These are phyloP conservation scores for Paraconiothyrium sp. DNA, from an alignment of 2,329 filamentous ascomycete species.

Conservation along the genomic window DNA sequence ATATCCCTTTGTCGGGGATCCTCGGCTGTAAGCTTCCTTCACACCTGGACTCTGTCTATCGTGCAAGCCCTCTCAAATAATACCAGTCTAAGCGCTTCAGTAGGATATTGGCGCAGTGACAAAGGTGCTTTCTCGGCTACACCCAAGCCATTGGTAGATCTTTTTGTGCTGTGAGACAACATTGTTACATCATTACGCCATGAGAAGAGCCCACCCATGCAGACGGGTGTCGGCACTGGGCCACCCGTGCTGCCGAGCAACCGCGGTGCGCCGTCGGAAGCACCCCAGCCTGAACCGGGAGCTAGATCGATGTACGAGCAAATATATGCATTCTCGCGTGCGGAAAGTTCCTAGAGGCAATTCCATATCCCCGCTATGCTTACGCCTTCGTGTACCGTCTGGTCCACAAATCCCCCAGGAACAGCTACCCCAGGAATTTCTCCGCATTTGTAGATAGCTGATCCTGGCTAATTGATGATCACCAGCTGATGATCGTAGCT, in stretches of 20 bases:
- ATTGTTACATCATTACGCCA: neutral
- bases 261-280: neutral
- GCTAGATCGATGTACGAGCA: neutral
- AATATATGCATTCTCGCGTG: no score
- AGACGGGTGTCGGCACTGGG: neutral
- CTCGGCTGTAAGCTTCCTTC: neutral
- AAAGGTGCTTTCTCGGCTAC: neutral
- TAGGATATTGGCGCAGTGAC: neutral
- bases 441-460: neutral
- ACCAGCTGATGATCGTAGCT: neutral
- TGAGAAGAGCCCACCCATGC: neutral
- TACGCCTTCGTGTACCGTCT: neutral
- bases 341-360: neutral
- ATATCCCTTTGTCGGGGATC: conserved; percentile 6
- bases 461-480: no score
- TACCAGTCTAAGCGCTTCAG: neutral
- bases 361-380: neutral
- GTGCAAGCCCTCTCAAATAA: neutral
- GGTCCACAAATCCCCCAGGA: neutral
- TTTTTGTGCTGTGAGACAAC: no score
- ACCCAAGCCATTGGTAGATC: neutral
- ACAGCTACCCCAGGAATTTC: neutral
- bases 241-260: neutral
- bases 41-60: neutral
- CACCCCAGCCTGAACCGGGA: no score